phyloP scores from a whole-genome alignment of 441 rosid species.

The Gossypium laxum region DNA sequence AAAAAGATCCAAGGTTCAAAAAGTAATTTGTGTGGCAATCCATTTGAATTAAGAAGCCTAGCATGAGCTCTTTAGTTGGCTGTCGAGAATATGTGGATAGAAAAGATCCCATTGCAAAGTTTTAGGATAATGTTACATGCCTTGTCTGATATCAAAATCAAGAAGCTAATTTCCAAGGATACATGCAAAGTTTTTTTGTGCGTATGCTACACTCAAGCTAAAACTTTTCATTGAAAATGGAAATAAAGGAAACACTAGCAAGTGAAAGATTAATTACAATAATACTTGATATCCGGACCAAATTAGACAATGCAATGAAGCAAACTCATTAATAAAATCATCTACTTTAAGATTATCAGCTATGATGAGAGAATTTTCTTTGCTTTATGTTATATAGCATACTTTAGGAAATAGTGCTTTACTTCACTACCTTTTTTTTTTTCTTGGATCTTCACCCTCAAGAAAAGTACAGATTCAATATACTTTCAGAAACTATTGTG shows the following conservation, averaged over 20 bases:
- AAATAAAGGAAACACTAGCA: conserved; percentile 3
- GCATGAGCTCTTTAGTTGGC: neutral
- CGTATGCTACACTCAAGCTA: neutral
- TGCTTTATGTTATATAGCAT: neutral
- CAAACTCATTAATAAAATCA: neutral
- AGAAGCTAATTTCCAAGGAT: neutral
- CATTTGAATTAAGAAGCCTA: conserved; percentile 10
- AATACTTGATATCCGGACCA: neutral
- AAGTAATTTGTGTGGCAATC: neutral
- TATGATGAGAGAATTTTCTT: neutral
- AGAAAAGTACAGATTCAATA: neutral
- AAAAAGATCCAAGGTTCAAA: neutral
- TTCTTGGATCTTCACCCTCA: neutral
- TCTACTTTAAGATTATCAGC: neutral
- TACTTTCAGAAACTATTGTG: neutral
- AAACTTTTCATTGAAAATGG: neutral
- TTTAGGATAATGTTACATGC: neutral
- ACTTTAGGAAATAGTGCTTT: neutral
- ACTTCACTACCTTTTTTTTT: neutral
- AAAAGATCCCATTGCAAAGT: neutral
- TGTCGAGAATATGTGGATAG: neutral
- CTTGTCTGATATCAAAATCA: neutral
- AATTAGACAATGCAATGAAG: conserved; percentile 4
- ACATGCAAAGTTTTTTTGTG: neutral
- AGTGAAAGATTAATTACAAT: neutral